These are phyloP conservation scores for Andrographis paniculata DNA, from an alignment of 305 asterid genomes.

Conservation along the genomic window DNA sequence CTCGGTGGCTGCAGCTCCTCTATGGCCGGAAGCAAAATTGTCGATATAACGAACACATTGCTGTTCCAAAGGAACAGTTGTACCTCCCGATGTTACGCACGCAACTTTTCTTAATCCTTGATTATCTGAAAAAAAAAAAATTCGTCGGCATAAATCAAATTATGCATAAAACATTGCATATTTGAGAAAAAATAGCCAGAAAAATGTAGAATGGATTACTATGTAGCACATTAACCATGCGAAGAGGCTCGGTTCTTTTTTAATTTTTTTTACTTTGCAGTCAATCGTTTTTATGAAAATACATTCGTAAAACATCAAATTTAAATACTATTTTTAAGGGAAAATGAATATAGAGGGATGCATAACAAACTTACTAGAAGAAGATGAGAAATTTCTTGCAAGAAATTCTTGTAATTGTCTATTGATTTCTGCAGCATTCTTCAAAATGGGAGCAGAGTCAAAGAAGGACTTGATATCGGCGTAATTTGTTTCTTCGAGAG, in stretches of 20 bases:
- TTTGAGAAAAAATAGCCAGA: too few species aligned
- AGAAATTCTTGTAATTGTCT: constrained; percentile 43
- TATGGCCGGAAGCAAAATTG: constrained; percentile 89
- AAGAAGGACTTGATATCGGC: constrained; percentile 55
- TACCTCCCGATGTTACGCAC: constrained; percentile 92
- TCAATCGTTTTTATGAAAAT: too few species aligned
- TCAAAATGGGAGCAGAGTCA: constrained; percentile 75
- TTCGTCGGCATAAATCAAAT: not conserved
- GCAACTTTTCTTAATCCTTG: constrained; percentile 45
- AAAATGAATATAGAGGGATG: too few species aligned
- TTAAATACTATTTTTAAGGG: too few species aligned
- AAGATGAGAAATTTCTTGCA: constrained; percentile 19
- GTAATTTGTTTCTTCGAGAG: constrained; percentile 28
- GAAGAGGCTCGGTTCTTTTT: too few species aligned
- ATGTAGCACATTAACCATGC: too few species aligned
- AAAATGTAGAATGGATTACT: too few species aligned
- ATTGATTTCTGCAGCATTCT: constrained; percentile 45
- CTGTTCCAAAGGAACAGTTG: constrained; percentile 88
- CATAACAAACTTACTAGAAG: too few species aligned
- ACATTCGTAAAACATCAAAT: too few species aligned
- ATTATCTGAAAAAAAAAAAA: constrained; percentile 31
- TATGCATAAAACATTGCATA: constrained; percentile 30
- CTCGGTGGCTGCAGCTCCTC: constrained; percentile 98
- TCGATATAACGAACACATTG: constrained; percentile 88
- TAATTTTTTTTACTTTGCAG: too few species aligned